Conservation (phyloP, 108 stramenopile genomes). For the Parietichytrium sp. region DNA sequence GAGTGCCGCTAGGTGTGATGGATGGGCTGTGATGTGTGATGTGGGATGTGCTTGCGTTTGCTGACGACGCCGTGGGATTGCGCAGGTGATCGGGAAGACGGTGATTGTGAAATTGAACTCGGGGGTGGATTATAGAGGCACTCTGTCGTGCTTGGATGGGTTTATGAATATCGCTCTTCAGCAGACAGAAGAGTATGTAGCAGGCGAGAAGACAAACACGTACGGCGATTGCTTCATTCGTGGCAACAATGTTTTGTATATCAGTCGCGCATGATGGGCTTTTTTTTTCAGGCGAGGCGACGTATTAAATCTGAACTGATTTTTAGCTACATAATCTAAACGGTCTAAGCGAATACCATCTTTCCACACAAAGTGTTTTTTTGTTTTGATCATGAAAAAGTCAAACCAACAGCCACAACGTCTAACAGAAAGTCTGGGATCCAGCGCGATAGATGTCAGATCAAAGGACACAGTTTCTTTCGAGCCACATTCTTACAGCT, state of each 20-base stretch:
- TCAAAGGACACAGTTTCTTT: no score
- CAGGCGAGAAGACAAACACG: conserved; percentile 93
- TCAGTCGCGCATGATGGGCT: conserved; percentile 27
- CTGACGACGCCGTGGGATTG: background rate
- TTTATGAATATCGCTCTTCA: conserved; percentile 99
- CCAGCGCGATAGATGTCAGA: no score
- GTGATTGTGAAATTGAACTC: conserved; percentile 93
- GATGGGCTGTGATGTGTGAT: background rate
- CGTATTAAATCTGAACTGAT: no score
- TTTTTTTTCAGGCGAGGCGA: background rate
- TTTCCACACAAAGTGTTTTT: no score
- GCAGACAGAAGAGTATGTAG: conserved; percentile 96
- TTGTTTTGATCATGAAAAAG: no score
- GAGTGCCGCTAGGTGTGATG: background rate
- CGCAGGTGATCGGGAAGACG: conserved; percentile 76
- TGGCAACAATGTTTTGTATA: conserved; percentile 84
- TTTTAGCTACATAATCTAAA: no score
- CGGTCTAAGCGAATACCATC: no score
- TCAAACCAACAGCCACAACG: no score
- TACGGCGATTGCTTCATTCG: conserved; percentile 99
- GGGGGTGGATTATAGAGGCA: conserved; percentile 89
- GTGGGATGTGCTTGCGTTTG: background rate
- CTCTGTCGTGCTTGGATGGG: conserved; percentile 96
- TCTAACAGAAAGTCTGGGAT: no score
- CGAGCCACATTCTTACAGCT: no score